Evolutionary conservation across 257 asterid species (phyloP).

Genomic region (Capsicum chinense): DNA sequence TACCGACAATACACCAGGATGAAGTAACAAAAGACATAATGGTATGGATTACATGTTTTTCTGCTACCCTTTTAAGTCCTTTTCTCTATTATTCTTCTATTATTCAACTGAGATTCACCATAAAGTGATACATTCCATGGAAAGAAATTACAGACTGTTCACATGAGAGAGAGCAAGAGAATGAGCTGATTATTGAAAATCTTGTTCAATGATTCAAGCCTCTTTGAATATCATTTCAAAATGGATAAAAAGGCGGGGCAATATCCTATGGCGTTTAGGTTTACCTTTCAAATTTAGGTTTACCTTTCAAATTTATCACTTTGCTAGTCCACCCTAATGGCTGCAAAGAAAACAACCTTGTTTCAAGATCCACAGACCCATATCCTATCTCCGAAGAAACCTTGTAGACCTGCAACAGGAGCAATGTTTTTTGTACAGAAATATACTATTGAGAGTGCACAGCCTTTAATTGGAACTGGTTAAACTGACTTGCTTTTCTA

Average conservation of each 20-base stretch:
- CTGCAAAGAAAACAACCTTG: background rate
- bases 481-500: background rate
- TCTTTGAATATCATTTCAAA: background rate
- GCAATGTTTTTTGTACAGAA: background rate
- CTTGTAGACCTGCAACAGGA: background rate
- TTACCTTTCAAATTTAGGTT: background rate
- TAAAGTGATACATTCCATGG: constrained; percentile 4
- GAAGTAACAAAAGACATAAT: background rate
- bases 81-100: background rate
- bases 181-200: background rate
- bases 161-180: background rate
- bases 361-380: background rate
- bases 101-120: background rate
- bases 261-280: background rate
- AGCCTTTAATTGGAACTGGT: constrained; percentile 2
- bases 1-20: background rate
- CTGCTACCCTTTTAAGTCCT: background rate
- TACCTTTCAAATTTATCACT: background rate
- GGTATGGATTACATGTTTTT: background rate
- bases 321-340: constrained; percentile 15
- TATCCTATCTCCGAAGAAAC: background rate
- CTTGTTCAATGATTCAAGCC: constrained; percentile 8
- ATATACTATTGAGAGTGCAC: background rate
- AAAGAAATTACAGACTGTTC: background rate
- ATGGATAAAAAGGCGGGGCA: background rate